Base-by-base conservation (phyloP, 1,284 basidiomycete genomes). In the Sporisorium reilianum region DNA sequence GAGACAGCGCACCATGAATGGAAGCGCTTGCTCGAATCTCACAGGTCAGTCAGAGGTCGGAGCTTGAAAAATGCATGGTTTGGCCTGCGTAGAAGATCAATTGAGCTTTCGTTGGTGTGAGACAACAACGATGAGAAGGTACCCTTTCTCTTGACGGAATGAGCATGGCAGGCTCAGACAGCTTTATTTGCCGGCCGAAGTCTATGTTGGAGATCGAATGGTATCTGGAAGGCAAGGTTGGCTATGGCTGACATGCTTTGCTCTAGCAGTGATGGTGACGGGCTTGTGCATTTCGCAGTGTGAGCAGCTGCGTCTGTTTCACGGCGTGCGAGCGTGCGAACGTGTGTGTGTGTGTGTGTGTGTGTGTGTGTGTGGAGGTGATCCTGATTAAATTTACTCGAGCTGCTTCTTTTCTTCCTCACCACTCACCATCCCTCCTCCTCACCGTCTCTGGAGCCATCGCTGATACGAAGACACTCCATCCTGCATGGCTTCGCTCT, bases 401-500 rank as follows among this genome's bases (percentile, higher is more conserved):
- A 18, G 2, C 18, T 16, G 38, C 34, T 34, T 52, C 16, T 52
- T 34, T 25, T 38, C 28, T 34, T 38, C 30, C n/a, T 16, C 9
- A 26, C 30, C 23, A 34, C 14, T 28, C 34, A 42, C 22, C 54
- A 30, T 52, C 30, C 32, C 42, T n/a, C n/a, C 25, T 50, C 28
- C 26, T 45, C 28, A n/a, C 22, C 50, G 38, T 16, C 28, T 45
- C 22, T 32, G 25, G n/a, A 12, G 36, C 32, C 45, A 41, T 36
- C 45, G 7, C 20, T 30, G 22, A 12, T 18, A 12, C 22, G 32
- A 46, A 12, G n/a, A 28, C 11, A 12, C 44, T 28, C 30, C 52
- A n/a, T 28, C 26, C 30, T 54, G 22, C 3, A 68, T 68, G 65
- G 16, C 22, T 28, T 8, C 6, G 18, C 41, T 38, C 14, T 68